A percentile compares a stretch with the other conserved stretches of the same genome.
phyloP scores from a whole-genome alignment of 2,329 filamentous ascomycete species.

The Tolypocladium ophioglossoides region DNA sequence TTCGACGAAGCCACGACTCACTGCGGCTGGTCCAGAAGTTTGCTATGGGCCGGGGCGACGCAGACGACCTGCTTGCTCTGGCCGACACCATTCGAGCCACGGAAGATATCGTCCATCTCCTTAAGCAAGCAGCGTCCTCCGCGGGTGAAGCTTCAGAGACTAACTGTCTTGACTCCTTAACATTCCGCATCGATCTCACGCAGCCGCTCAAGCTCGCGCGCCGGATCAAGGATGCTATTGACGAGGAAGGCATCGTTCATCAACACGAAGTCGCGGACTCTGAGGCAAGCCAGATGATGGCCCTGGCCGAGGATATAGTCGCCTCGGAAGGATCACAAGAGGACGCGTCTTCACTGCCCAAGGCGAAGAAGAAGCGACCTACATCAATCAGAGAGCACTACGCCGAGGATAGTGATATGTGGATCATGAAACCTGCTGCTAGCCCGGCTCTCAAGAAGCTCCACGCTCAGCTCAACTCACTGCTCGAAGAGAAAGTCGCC shows the following conservation, averaged over 20 bases:
- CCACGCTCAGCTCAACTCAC: slow-evolving; percentile 53
- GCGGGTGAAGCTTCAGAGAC: slow-evolving; percentile 4
- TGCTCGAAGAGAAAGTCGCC: slow-evolving; percentile 48
- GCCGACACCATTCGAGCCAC: slow-evolving; percentile 72
- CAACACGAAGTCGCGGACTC: slow-evolving; percentile 69
- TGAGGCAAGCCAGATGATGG: slow-evolving; percentile 58
- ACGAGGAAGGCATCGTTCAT: slow-evolving; percentile 80
- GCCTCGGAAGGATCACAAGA: slow-evolving; percentile 54
- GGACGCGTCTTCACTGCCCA: slow-evolving; percentile 42
- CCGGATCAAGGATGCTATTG: slow-evolving; percentile 68
- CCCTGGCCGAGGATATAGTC: slow-evolving; percentile 63
- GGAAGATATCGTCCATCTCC: slow-evolving; percentile 47
- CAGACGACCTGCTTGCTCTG: slow-evolving; percentile 79
- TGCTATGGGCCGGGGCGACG: slow-evolving; percentile 79
- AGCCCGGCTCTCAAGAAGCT: slow-evolving; percentile 55
- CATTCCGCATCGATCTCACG: slow-evolving; percentile 52
- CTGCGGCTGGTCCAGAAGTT: slow-evolving; percentile 91
- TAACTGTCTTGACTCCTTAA: slow-evolving; percentile 33
- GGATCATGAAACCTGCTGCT: slow-evolving; percentile 59
- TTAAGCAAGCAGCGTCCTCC: slow-evolving; percentile 17
- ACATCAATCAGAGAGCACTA: slow-evolving; percentile 46
- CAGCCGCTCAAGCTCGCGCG: slow-evolving; percentile 58
- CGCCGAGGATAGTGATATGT: slow-evolving; percentile 46
- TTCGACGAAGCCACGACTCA: slow-evolving; percentile 72
- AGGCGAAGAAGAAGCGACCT: slow-evolving; percentile 34